Conservation (phyloP, 140 eudicot species). For the Oenanthe javanica region DNA sequence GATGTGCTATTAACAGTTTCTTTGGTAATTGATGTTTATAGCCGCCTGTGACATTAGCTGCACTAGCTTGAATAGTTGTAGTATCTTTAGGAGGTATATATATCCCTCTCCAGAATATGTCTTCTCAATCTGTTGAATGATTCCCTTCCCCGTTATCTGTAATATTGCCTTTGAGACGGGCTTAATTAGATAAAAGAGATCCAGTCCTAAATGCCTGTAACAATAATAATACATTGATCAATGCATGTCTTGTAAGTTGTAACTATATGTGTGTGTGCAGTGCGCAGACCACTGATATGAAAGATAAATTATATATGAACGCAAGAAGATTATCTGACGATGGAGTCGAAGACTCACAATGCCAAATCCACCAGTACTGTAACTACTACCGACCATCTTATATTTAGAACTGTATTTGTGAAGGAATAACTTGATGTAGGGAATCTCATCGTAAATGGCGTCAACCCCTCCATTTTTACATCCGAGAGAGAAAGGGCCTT, state of each 20-base stretch:
- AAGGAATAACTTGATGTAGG: slow-evolving; percentile 18
- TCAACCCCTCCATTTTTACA: slow-evolving; percentile 14
- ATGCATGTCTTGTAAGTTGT: too few relatives aligned
- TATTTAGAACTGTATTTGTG: slow-evolving; percentile 13
- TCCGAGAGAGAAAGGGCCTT: neutral
- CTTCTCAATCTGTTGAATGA: slow-evolving; percentile 16
- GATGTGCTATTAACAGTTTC: too few relatives aligned
- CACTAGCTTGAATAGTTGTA: too few relatives aligned
- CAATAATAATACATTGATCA: too few relatives aligned
- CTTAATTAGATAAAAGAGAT: slow-evolving; percentile 18
- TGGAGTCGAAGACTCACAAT: slow-evolving; percentile 31
- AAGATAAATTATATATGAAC: neutral
- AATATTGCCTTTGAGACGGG: slow-evolving; percentile 30
- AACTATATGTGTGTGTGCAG: neutral
- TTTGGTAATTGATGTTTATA: too few relatives aligned
- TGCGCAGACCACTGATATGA: neutral
- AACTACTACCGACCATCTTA: slow-evolving; percentile 12
- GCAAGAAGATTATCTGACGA: neutral
- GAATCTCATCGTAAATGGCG: slow-evolving; percentile 13
- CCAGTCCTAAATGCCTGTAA: slow-evolving; percentile 33
- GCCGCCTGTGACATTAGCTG: too few relatives aligned
- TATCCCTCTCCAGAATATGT: slow-evolving; percentile 26
- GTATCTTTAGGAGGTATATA: neutral
- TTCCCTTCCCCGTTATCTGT: slow-evolving; percentile 21
- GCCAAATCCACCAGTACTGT: slow-evolving; percentile 31